A percentile compares a stretch with the other conserved stretches of the same genome.
phyloP scores from a whole-genome alignment of 2,329 filamentous ascomycete species.

The Aspergillus sp. region DNA sequence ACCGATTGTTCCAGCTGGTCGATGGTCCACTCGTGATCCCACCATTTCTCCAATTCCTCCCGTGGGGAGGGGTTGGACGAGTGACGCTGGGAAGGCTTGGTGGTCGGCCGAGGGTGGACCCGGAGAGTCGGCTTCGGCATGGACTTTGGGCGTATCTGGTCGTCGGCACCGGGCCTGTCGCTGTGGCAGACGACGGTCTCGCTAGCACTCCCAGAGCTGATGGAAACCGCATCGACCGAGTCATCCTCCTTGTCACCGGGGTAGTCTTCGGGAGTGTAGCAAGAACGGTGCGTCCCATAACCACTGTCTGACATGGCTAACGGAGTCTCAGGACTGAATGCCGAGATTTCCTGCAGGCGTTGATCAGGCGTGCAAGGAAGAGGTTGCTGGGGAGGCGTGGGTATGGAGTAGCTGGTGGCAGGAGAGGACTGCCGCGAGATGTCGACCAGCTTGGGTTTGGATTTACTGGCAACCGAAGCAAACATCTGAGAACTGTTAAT shows the following conservation, averaged over 20 bases:
- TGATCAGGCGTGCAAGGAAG: conserved; percentile 36
- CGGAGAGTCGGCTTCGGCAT: conserved; percentile 19
- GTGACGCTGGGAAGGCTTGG: conserved; percentile 14
- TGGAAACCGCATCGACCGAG: conserved; percentile 24
- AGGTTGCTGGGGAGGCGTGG: conserved; percentile 22
- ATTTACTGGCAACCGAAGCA: conserved; percentile 32
- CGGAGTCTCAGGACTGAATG: conserved; percentile 39
- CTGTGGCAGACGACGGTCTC: conserved; percentile 26
- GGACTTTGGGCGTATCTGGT: conserved; percentile 14
- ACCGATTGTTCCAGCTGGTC: conserved; percentile 38
- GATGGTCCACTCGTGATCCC: conserved; percentile 40
- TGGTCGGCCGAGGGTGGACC: conserved; percentile 13
- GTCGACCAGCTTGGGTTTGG: conserved; percentile 37
- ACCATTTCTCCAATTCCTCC: conserved; percentile 29
- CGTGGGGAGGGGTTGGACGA: conserved; percentile 25
- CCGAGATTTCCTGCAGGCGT: conserved; percentile 34
- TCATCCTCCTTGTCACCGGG: conserved; percentile 27
- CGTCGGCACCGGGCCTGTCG: conserved; percentile 9
- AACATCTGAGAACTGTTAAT: conserved; percentile 22
- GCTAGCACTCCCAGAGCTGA: conserved; percentile 24
- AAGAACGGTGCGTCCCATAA: conserved; percentile 28
- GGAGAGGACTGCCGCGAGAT: conserved; percentile 37
- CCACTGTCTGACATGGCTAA: conserved; percentile 35
- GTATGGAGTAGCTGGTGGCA: conserved; percentile 22
- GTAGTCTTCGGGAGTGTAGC: conserved; percentile 24